Percentiles rank a stretch among this genome's conserved stretches.
These are phyloP conservation scores for Nemania sp. DNA, from an alignment of 2,329 filamentous ascomycete species.

Conservation along the genomic window DNA sequence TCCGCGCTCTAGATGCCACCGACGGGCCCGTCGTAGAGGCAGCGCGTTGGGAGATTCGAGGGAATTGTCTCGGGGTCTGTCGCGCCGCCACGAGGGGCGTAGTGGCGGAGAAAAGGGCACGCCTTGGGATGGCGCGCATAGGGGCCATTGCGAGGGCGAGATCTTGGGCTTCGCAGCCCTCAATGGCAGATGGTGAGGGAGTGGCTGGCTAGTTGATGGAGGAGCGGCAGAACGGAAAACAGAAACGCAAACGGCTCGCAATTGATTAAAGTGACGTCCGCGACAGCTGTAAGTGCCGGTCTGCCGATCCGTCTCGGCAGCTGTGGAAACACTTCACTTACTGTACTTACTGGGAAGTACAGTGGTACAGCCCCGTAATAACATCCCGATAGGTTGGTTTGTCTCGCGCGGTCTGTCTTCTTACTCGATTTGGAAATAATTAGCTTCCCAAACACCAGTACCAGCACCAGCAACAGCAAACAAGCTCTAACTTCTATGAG, in stretches of 20 bases:
- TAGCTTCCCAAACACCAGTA: slow-evolving; percentile 5
- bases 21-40: slow-evolving; percentile 38
- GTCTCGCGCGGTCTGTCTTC: slow-evolving; percentile 12
- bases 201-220: slow-evolving; percentile 26
- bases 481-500: not conserved
- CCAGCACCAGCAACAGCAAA: not conserved
- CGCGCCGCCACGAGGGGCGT: slow-evolving; percentile 36
- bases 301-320: not conserved
- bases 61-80: slow-evolving; percentile 38
- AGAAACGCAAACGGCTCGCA: slow-evolving; percentile 14
- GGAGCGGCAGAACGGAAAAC: not conserved
- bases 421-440: slow-evolving; percentile 34
- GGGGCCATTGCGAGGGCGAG: slow-evolving; percentile 44
- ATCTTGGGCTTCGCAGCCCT: slow-evolving; percentile 47
- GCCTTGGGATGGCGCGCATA: slow-evolving; percentile 42
- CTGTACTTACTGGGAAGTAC: too few species aligned
- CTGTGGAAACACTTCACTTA: slow-evolving; percentile 1
- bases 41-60: slow-evolving; percentile 39
- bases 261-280: slow-evolving; percentile 29
- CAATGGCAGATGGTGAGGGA: slow-evolving; percentile 44
- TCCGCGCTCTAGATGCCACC: slow-evolving; percentile 27
- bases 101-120: slow-evolving; percentile 38
- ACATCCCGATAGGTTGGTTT: not conserved
- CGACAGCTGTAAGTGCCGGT: slow-evolving; percentile 26
- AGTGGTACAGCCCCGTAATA: not conserved